phyloP scores from a whole-genome alignment of 208 protist species.

The Acanthamoeba healyi region DNA sequence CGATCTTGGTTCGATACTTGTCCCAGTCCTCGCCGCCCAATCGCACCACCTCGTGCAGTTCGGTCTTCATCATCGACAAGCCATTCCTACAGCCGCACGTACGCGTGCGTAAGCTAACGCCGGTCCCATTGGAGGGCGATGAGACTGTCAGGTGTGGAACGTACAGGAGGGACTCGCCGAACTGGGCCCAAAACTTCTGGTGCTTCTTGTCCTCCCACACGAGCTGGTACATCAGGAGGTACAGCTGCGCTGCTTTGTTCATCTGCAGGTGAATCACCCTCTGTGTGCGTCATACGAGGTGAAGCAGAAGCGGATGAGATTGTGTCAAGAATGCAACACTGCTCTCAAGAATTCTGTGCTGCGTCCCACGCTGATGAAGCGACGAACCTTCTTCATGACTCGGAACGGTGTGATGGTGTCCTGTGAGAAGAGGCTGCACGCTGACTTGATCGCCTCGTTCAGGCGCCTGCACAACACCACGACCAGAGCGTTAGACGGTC shows the following conservation, averaged over 20 bases:
- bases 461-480: not conserved
- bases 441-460: not conserved
- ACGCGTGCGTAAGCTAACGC: not conserved
- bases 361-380: not conserved
- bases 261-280: constrained; percentile 21
- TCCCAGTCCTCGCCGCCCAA: constrained; percentile 25
- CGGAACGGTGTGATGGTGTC: not conserved
- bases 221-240: constrained; percentile 31
- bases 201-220: constrained; percentile 54
- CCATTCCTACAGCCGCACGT: not conserved
- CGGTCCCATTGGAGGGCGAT: not conserved
- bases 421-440: constrained; percentile 6
- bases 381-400: constrained; percentile 5
- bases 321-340: too few relatives aligned
- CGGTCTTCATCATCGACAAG: constrained; percentile 39
- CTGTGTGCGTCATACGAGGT: too few relatives aligned
- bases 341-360: too few relatives aligned
- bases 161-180: constrained; percentile 40
- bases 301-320: too few relatives aligned
- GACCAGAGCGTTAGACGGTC: not conserved
- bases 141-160: too few relatives aligned
- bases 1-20: constrained; percentile 11
- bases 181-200: constrained; percentile 55
- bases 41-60: not conserved
- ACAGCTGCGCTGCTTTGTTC: constrained; percentile 31